Percentiles rank a stretch among this genome's conserved stretches.
These are phyloP conservation scores for Ogataea saltuana DNA, from an alignment of 805 yeast species.

Conservation along the genomic window DNA sequence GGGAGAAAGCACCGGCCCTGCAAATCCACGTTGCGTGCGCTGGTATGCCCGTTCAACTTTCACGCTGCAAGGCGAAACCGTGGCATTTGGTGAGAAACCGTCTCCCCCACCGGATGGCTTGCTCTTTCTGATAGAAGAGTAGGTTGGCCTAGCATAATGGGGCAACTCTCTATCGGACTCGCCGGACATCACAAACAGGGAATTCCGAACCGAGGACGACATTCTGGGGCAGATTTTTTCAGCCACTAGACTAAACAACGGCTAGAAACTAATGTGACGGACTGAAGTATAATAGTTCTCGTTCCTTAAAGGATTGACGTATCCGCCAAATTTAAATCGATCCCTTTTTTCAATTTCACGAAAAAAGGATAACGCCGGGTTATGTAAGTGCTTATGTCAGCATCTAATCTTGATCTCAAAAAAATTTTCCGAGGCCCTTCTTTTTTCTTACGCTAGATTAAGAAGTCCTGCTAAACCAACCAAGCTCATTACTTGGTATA, in stretches of 20 bases:
- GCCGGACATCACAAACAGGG: slow-evolving; percentile 15
- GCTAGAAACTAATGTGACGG: not conserved
- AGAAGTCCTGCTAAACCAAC: not conserved
- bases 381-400: not conserved
- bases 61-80: not conserved
- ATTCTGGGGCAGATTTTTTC: not conserved
- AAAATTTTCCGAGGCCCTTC: not conserved
- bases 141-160: slow-evolving; percentile 29
- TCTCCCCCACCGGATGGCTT: slow-evolving; percentile 12
- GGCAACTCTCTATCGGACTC: slow-evolving; percentile 19
- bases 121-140: slow-evolving; percentile 24
- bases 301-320: not conserved
- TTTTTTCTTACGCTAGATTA: slow-evolving; percentile 2
- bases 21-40: not conserved
- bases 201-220: slow-evolving; percentile 9
- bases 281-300: not conserved
- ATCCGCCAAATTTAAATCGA: not conserved
- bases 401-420: slow-evolving; percentile 1
- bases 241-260: not conserved
- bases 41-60: not conserved
- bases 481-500: not conserved
- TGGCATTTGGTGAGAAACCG: not conserved
- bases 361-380: not conserved
- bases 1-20: not conserved
- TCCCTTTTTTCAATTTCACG: not conserved